phyloP scores from a whole-genome alignment of 2,329 filamentous ascomycete species.

The Trichoderma cornu-damae region DNA sequence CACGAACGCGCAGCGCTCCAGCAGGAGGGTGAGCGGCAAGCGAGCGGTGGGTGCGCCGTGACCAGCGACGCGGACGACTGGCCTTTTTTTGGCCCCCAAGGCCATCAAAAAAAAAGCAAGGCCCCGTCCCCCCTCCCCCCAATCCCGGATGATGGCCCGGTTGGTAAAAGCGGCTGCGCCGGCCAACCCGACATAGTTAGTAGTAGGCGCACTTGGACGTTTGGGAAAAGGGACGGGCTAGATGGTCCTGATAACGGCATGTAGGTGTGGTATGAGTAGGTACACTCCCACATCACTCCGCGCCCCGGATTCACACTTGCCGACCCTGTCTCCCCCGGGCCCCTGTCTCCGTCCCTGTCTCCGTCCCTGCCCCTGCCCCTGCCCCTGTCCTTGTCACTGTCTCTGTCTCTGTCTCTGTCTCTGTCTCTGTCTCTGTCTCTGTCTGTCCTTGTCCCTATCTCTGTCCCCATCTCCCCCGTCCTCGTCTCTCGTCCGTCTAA shows the following conservation, averaged over 20 bases:
- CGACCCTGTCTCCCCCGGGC: too few species aligned
- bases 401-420: too few species aligned
- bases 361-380: neutral
- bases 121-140: conserved; percentile 90
- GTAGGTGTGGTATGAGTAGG: conserved; percentile 46
- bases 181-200: conserved; percentile 68
- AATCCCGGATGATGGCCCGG: conserved; percentile 78
- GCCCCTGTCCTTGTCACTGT: too few species aligned
- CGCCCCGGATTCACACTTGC: conserved; percentile 4
- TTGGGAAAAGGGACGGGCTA: conserved; percentile 71
- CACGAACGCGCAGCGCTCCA: conserved; percentile 71
- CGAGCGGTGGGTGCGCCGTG: conserved; percentile 30
- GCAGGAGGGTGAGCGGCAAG: conserved; percentile 42
- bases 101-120: too few species aligned
- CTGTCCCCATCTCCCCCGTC: neutral
- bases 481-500: too few species aligned
- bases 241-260: conserved; percentile 82
- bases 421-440: too few species aligned
- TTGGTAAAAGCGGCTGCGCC: conserved; percentile 64
- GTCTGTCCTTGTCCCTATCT: neutral
- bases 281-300: neutral
- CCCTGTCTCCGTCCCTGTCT: too few species aligned
- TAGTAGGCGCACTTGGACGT: conserved; percentile 79
- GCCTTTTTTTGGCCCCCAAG: conserved; percentile 75
- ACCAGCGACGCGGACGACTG: conserved; percentile 27